Base-by-base conservation (phyloP, 2,329 filamentous ascomycete genomes). In the Fusarium denticulatum region DNA sequence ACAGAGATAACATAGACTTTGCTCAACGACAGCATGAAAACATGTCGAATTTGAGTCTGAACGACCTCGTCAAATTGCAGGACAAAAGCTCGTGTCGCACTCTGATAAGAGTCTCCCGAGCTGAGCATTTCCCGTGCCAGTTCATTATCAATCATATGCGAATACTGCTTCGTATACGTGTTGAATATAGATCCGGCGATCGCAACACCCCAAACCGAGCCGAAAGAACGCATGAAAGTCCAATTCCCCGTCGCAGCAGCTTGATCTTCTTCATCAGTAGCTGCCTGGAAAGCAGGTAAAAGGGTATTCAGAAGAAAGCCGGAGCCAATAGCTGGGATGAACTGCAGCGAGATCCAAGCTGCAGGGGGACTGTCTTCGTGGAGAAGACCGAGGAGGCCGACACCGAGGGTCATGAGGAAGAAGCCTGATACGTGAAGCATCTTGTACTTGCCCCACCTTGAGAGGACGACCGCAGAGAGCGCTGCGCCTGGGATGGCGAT, bases 111-210 rank as follows among this genome's bases (percentile, higher is more conserved):
- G 26, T 77, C 69, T 11, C 80, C 80, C 2, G 67, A 66, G 3
- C 64, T 45, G 1, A 82, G 69, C 20, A 64, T 12, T n/a, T 62
- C 47, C 5, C 73, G 45, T 1, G 71, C 77, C 7, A 36, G 5
- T 20, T 66, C 60, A 28, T 76, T 71, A 22, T 77, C 65, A 16
- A 81, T 72, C 30, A 65, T 60, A 39, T 76, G 40, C 3, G 74
- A 76, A 24, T 73, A 77, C 46, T 49, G 57, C n/a, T 71, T 69
- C 11, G 68, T 72, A 16, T 75, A 77, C 1, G 77, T 76, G 58
- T 82, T 81, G 73, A 86, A 86, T n/a, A 86, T 80, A 2, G 80
- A 76, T 0, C 82, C 82, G 0, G 84, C 83, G 10, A 88, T 81
- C 0, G 85, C 81, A 3, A 87, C 82, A 8, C 86, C 85, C 74